Evolutionary conservation across 148 eudicot genomes (phyloP).

Genomic region (Selenicereus undatus): DNA sequence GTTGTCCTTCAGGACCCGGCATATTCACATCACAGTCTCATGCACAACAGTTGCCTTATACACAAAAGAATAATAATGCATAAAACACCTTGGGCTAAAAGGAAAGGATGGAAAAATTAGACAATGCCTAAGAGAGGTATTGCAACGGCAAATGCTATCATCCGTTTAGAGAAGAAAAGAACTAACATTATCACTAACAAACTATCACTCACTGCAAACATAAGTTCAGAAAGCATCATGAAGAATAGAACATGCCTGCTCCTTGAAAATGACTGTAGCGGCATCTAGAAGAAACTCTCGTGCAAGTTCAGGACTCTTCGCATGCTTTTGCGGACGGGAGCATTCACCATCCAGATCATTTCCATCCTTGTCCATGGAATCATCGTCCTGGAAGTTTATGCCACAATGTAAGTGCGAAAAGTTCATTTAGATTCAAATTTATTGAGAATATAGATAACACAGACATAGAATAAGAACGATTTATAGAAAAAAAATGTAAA

Average conservation of each 20-base stretch:
- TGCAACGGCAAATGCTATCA: background rate
- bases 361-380: constrained; percentile 92
- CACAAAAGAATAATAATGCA: background rate
- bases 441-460: background rate
- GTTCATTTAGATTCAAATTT: constrained; percentile 1
- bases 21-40: background rate
- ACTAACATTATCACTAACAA: background rate
- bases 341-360: constrained; percentile 95
- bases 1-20: background rate
- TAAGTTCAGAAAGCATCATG: background rate
- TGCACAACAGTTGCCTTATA: background rate
- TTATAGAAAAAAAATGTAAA: background rate
- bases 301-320: constrained; percentile 99
- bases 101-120: background rate
- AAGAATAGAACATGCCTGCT: constrained; percentile 61
- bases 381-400: constrained; percentile 69
- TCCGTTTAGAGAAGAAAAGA: background rate
- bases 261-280: constrained; percentile 96
- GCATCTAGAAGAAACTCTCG: constrained; percentile 97
- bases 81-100: background rate
- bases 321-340: constrained; percentile 98
- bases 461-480: background rate
- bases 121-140: background rate
- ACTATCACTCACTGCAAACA: constrained; percentile 4
- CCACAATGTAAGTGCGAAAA: constrained; percentile 1